Conservation (phyloP, 2,329 filamentous ascomycete genomes). For the Beauveria sp. region DNA sequence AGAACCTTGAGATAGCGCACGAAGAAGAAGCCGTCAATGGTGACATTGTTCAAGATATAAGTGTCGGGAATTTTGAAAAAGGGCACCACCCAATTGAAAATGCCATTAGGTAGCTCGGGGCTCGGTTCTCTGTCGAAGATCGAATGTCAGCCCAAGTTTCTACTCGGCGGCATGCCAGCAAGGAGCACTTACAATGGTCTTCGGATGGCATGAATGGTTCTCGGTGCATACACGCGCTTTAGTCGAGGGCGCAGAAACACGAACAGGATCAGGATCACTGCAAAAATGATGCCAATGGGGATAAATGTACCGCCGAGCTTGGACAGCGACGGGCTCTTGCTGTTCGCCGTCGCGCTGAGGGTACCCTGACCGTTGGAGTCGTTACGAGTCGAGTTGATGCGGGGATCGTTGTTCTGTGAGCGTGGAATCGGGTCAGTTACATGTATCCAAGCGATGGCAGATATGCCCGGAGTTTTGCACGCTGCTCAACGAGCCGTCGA, state of each 20-base stretch:
- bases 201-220: conserved; percentile 41
- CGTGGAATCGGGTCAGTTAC: neutral
- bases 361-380: conserved; percentile 27
- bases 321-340: conserved; percentile 27
- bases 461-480: neutral
- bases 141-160: conserved; percentile 4
- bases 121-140: conserved; percentile 41
- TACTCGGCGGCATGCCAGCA: neutral
- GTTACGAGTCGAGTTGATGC: conserved; percentile 27
- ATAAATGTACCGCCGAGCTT: conserved; percentile 43
- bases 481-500: neutral
- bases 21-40: conserved; percentile 86
- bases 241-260: conserved; percentile 38
- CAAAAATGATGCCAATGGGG: conserved; percentile 44
- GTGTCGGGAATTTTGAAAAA: conserved; percentile 67
- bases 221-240: conserved; percentile 47
- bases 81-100: conserved; percentile 59
- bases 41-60: conserved; percentile 81
- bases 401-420: conserved; percentile 21
- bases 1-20: conserved; percentile 64
- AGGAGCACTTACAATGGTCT: conserved; percentile 30
- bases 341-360: conserved; percentile 24
- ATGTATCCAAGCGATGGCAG: neutral
- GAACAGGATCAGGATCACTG: conserved; percentile 44
- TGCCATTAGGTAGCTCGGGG: conserved; percentile 50